Base-by-base conservation (phyloP, 345 rosid species). In the Trapa incisa region DNA sequence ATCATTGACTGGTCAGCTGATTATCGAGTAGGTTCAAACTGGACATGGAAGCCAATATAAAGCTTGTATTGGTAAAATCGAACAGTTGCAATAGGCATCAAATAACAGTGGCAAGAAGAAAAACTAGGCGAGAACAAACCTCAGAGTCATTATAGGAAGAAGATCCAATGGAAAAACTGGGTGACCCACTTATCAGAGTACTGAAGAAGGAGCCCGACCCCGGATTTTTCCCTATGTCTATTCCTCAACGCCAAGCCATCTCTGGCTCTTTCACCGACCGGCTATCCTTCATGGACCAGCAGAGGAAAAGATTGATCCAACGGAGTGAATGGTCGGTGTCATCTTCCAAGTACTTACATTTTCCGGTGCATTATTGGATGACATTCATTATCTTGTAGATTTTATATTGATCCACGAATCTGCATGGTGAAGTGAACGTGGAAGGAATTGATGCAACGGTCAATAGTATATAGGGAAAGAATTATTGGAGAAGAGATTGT, bases 121-220 rank as follows among this genome's bases (percentile, higher is more conserved):
- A 3, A 47, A 17, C 36, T 1, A 13, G 37, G 35, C 12, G 64
- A 61, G 47, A 16, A 13, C 68, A 61, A 62, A 91, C 97, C 89
- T 86, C 75, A 0, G 91, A 81, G 68, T 91, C 91, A 77, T 85
- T 84, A 85, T 86, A 91, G 48, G 96, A 84, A 65, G 88, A 83
- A 71, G 86, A 82, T 57, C 53, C 71, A 17, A 72, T 37, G 42
- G 75, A 73, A 72, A 87, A 81, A 65, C 65, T 79, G 38, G 80
- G 80, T 76, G 92, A 83, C 53, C 75, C 84, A 48, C 87, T 81
- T 52, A 84, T 77, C 73, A 86, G 61, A 73, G 97, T 86, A 66
- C 72, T 80, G 73, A 81, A 91, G 73, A 81, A 91, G 45, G 97
- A 88, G 68, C 84, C 71, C 9, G 96, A 88, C 48, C 87, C 92